Percentiles rank a stretch among this genome's conserved stretches.
Conservation (phyloP, 768 basidiomycete genomes). For the Mrakia frigida region DNA sequence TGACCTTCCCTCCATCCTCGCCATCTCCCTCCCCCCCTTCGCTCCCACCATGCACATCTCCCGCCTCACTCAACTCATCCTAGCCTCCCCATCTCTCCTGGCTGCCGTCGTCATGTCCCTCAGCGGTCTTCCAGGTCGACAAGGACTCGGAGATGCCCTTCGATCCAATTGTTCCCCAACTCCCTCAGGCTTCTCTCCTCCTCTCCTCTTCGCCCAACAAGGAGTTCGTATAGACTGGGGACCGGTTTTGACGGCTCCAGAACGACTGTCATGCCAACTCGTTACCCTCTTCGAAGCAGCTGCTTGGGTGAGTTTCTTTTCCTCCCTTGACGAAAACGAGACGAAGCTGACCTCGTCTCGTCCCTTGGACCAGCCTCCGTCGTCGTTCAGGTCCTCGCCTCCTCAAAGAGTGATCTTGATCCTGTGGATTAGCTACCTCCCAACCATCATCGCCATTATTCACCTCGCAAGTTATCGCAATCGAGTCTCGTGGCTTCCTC, state of each 20-base stretch:
- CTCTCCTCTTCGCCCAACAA: neutral
- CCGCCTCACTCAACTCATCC: neutral
- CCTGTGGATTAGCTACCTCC: neutral
- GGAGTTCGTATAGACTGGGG: constrained; percentile 2
- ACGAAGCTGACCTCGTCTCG: neutral
- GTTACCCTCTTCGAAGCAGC: constrained; percentile 5
- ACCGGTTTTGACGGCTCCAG: neutral
- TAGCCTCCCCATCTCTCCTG: neutral
- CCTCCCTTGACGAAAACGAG: neutral
- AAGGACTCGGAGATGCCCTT: constrained; percentile 14
- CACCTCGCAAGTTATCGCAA: neutral
- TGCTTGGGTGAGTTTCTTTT: constrained; percentile 1
- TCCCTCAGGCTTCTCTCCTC: neutral
- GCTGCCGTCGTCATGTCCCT: neutral
- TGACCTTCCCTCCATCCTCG: neutral
- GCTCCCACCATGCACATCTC: neutral
- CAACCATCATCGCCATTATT: neutral
- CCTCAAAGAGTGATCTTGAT: neutral
- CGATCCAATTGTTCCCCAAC: neutral
- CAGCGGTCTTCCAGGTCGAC: constrained; percentile 3
- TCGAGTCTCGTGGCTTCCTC: neutral
- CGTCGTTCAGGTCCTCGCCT: neutral
- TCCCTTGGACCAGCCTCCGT: neutral
- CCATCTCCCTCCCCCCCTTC: neutral
- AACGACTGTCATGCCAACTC: neutral